Percentiles rank a stretch among this genome's conserved stretches.
phyloP scores from a whole-genome alignment of 148 eudicot genomes.

The Suaeda aralocaspica region DNA sequence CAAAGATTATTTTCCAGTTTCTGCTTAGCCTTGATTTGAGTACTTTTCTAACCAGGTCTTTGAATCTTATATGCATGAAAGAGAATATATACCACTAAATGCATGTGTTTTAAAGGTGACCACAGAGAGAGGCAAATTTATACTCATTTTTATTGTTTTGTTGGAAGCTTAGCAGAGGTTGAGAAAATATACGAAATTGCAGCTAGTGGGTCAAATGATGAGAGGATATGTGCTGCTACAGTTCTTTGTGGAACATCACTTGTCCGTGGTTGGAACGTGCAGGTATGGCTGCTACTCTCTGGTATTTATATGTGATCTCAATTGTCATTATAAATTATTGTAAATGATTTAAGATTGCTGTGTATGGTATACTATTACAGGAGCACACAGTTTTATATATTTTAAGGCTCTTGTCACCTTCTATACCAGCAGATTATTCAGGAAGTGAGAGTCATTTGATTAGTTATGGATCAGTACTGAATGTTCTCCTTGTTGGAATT shows the following conservation, averaged over 20 bases:
- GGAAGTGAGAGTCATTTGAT: constrained; percentile 79
- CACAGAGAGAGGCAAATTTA: too few relatives aligned
- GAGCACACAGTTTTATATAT: constrained; percentile 70
- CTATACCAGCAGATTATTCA: constrained; percentile 59
- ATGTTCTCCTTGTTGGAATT: constrained; percentile 80
- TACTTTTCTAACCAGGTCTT: too few relatives aligned
- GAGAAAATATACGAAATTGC: constrained; percentile 88
- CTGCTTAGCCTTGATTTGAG: too few relatives aligned
- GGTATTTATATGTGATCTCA: constrained; percentile 1
- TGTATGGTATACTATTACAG: constrained; percentile 36
- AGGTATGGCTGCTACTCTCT: constrained; percentile 42
- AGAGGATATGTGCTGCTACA: constrained; percentile 72
- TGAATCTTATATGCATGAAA: too few relatives aligned
- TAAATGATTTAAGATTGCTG: constrained; percentile 9
- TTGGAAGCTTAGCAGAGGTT: constrained; percentile 91
- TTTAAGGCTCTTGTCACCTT: constrained; percentile 71
- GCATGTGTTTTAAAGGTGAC: too few relatives aligned
- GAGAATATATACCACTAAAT: too few relatives aligned
- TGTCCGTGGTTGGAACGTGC: constrained; percentile 94
- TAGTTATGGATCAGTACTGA: constrained; percentile 58
- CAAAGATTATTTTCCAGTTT: too few relatives aligned
- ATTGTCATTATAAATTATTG: background rate
- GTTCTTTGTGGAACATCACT: constrained; percentile 90
- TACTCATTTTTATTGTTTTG: constrained; percentile 48
- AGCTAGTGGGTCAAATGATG: constrained; percentile 73